These are phyloP conservation scores for Aspergillus fischeri DNA, from an alignment of 2,329 filamentous ascomycete genomes.

Conservation along the genomic window DNA sequence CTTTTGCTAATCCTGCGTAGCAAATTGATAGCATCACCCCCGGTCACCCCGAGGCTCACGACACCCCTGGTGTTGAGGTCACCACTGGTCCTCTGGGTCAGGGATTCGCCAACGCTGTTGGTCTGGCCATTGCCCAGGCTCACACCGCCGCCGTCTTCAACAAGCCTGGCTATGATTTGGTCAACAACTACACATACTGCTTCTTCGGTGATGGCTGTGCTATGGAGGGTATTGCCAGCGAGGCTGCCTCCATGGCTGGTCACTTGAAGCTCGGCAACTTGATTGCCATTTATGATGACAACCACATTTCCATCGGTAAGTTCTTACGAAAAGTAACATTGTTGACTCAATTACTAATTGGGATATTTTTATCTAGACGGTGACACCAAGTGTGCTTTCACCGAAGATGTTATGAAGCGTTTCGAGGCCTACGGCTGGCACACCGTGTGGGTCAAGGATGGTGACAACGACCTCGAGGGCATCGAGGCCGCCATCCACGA, in stretches of 20 bases:
- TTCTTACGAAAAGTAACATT: background rate
- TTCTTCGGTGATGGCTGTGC: constrained; percentile 98
- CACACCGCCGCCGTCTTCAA: constrained; percentile 91
- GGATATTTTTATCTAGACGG: constrained; percentile 57
- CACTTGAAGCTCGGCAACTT: constrained; percentile 98
- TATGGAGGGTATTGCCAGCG: constrained; percentile 95
- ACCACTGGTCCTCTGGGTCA: constrained; percentile 97
- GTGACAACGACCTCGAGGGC: constrained; percentile 78
- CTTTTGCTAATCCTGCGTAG: constrained; percentile 31
- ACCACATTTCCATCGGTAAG: constrained; percentile 83
- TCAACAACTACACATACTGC: constrained; percentile 95
- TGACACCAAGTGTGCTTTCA: constrained; percentile 94
- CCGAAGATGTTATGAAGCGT: constrained; percentile 89
- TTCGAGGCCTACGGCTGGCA: constrained; percentile 99
- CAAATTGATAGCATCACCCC: constrained; percentile 78
- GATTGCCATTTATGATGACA: constrained; percentile 96
- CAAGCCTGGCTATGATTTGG: constrained; percentile 85
- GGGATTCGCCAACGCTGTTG: constrained; percentile 95
- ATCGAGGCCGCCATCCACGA: constrained; percentile 87
- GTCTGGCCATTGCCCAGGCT: constrained; percentile 93
- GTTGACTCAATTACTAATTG: background rate
- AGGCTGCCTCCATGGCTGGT: constrained; percentile 87
- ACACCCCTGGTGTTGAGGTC: constrained; percentile 95
- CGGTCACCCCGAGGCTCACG: constrained; percentile 93
- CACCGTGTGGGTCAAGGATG: constrained; percentile 75